Evolutionary conservation across 1,284 basidiomycete species (phyloP).

Genomic region (Butyriboletus appendiculatus): DNA sequence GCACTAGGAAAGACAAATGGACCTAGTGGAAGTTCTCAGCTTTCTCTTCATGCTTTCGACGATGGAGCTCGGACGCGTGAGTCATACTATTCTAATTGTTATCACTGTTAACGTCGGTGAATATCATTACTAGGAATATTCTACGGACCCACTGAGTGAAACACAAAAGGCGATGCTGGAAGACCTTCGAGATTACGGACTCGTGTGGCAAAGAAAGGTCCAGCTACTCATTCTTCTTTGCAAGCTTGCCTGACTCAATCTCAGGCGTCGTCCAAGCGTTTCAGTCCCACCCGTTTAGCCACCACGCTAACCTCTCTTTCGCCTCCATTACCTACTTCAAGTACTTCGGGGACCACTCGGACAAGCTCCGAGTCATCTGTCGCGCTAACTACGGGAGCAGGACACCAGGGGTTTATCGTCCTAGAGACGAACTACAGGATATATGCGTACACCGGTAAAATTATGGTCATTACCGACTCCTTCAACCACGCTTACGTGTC

Average conservation of each 20-base stretch:
- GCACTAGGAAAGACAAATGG: slow-evolving; percentile 78
- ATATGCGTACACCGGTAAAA: slow-evolving; percentile 94
- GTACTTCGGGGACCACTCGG: slow-evolving; percentile 43
- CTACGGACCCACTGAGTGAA: slow-evolving; percentile 76
- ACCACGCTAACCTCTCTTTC: slow-evolving; percentile 90
- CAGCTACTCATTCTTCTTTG: slow-evolving; percentile 10
- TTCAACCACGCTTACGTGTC: slow-evolving; percentile 19
- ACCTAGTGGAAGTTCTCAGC: slow-evolving; percentile 91
- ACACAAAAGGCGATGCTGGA: slow-evolving; percentile 88
- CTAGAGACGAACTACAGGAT: slow-evolving; percentile 98
- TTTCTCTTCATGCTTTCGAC: slow-evolving; percentile 96
- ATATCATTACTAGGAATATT: slow-evolving; percentile 73
- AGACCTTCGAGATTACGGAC: slow-evolving; percentile 93
- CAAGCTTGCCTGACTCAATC: slow-evolving; percentile 8
- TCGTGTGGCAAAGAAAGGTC: slow-evolving; percentile 83
- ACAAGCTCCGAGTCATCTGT: slow-evolving; percentile 21
- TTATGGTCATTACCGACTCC: not conserved
- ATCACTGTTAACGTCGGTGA: not conserved
- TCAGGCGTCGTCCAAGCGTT: slow-evolving; percentile 72
- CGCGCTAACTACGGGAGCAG: slow-evolving; percentile 46
- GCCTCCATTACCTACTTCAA: slow-evolving; percentile 66
- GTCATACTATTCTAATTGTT: slow-evolving; percentile 24
- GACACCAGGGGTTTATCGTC: slow-evolving; percentile 87
- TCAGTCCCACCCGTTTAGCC: slow-evolving; percentile 95
- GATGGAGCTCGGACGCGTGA: slow-evolving; percentile 86